Percentiles rank a stretch among this genome's conserved stretches.
Evolutionary conservation across 148 eudicot genomes (phyloP).

Genomic region (Chenopodium quinoa): DNA sequence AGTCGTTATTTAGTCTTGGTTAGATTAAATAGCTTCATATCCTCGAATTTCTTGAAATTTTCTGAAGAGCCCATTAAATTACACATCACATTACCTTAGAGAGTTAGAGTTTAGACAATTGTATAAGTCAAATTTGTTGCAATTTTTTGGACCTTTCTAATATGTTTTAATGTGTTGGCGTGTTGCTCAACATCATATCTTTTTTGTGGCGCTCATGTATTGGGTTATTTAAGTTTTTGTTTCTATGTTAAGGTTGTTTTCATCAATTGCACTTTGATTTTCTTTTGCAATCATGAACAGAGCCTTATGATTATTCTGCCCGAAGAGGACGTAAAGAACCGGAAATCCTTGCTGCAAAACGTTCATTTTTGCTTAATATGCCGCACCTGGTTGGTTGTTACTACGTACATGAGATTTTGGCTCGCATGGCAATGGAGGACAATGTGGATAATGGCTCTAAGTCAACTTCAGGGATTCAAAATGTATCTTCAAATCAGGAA

Average conservation of each 20-base stretch:
- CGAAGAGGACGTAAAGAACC: conserved; percentile 90
- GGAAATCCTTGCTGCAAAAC: conserved; percentile 49
- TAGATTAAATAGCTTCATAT: too few species aligned
- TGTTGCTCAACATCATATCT: background rate
- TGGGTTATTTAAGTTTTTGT: background rate
- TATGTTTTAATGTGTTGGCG: background rate
- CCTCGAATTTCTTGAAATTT: too few species aligned
- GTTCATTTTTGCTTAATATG: conserved; percentile 73
- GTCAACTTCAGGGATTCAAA: conserved; percentile 35
- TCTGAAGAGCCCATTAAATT: too few species aligned
- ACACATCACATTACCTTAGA: background rate
- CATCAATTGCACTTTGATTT: conserved; percentile 6
- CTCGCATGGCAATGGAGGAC: conserved; percentile 30
- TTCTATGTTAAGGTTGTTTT: background rate
- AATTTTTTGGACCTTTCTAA: background rate
- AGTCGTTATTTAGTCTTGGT: too few species aligned
- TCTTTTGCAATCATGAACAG: conserved; percentile 39
- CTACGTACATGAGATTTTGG: conserved; percentile 49
- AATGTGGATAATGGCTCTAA: conserved; percentile 39
- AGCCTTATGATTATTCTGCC: conserved; percentile 76
- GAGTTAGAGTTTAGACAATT: background rate
- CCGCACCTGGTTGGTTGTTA: conserved; percentile 85
- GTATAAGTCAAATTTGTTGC: background rate
- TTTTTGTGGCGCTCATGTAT: background rate
- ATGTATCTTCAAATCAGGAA: conserved; percentile 35